Evolutionary conservation across 495 filamentous ascomycete genomes (phyloP), one percentile per base, ranked within the genome.

Genomic region (Aspergillus ostianus): DNA sequence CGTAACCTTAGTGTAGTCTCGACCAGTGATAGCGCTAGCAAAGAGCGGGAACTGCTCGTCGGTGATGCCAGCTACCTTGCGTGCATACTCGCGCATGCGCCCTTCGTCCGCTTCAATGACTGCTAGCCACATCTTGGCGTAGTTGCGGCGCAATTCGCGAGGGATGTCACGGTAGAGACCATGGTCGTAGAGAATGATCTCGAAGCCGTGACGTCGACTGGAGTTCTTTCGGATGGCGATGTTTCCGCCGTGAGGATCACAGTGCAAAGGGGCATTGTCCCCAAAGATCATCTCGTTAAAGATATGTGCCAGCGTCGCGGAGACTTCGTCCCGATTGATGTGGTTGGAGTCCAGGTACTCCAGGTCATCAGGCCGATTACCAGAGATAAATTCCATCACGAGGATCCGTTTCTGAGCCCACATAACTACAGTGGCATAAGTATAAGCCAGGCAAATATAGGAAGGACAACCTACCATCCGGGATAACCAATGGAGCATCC

Each of bases 281-380:
- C 94, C 93, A 65, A 99, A 99, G 58, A 99, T 96, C 95, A 99
- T 99, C 71, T 97, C 93, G 77, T 99, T 99, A 82, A 99, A 99
- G 57, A 97, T 93, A 51, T 87, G 86, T 3, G 93, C 88, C 6
- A 99, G 76, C 0, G 93, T 89, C 0, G 95, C 94, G 7, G 93
- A 95, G 23, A 99, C 95, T 75, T 99, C 95, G 73, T 97, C 95
- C 10, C 95, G 87, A 71, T 93, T 88, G 69, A 99, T 97, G 55
- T 83, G 80, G 71, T 94, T 90, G 9, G 83, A 75, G 73, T 97
- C 95, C 3, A 98, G 78, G 72, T 86, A 98, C 9, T 80, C 84
- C 3, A 98, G 84, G 69, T 99, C 92, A 67, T 99, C 95, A 13
- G 91, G 88, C 47, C 95, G 90, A 61, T 84, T 81, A 29, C 95